Conservation (phyloP, 2,329 filamentous ascomycete species). For the Alternaria solani region DNA sequence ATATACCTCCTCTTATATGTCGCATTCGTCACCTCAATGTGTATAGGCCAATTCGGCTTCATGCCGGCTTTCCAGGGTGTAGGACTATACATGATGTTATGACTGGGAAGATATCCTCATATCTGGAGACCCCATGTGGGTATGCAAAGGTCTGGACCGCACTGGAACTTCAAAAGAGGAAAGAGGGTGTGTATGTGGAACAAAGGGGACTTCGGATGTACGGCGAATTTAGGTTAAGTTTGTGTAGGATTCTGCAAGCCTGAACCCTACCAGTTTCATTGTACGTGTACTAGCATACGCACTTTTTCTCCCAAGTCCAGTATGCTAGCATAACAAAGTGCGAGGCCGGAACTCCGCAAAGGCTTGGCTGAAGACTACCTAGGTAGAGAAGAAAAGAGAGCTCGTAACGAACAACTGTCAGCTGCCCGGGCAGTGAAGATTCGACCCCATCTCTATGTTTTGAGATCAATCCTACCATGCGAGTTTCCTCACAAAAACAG, state of each 20-base stretch:
- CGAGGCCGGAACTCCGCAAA: not conserved
- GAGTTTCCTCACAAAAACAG: not conserved
- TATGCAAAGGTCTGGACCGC: conserved; percentile 7
- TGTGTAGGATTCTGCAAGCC: not conserved
- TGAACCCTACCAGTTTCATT: not conserved
- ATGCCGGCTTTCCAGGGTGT: conserved; percentile 1
- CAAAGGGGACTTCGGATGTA: not conserved
- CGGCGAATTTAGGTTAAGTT: not conserved
- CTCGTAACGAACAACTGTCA: not conserved
- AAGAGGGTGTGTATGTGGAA: not conserved
- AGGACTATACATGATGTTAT: not conserved
- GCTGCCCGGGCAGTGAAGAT: not conserved
- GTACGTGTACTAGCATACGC: not conserved
- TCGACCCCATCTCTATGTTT: not conserved
- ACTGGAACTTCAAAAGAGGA: not conserved
- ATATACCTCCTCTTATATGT: not conserved
- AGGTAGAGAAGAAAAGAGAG: not conserved
- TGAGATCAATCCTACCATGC: not conserved
- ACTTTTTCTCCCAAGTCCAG: not conserved
- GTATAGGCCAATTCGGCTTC: conserved; percentile 2
- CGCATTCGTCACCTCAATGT: not conserved
- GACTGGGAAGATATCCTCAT: not conserved
- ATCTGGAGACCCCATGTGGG: not conserved
- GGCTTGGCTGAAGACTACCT: not conserved
- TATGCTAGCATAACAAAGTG: not conserved